Percentiles rank a stretch among this genome's conserved stretches.
These are phyloP conservation scores for Ogataea methylovora DNA, from an alignment of 805 yeast species.

Conservation along the genomic window DNA sequence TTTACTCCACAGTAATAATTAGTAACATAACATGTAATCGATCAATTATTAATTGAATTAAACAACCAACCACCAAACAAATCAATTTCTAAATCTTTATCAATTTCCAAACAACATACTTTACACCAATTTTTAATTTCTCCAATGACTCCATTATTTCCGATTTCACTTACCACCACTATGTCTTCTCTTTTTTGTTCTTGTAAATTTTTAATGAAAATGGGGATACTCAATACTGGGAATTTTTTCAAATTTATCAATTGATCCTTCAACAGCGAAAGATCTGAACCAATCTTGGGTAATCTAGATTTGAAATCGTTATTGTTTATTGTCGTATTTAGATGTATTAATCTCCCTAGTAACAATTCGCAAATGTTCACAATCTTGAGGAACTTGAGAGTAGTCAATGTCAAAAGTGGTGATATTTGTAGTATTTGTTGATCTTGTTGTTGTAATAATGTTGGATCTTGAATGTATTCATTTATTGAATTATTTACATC, in stretches of 20 bases:
- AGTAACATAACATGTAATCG: too few species aligned
- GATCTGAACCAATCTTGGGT: slow-evolving; percentile 5
- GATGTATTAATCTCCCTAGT: slow-evolving; percentile 13
- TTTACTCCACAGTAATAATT: too few species aligned
- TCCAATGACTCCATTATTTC: background rate
- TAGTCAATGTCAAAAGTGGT: slow-evolving; percentile 17
- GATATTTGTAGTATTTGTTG: slow-evolving; percentile 8
- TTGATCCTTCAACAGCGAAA: background rate
- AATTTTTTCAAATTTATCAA: background rate
- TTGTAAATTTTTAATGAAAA: background rate
- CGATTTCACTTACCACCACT: background rate
- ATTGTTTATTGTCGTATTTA: slow-evolving; percentile 12
- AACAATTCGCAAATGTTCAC: slow-evolving; percentile 11
- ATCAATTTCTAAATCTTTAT: background rate
- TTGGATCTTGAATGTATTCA: slow-evolving; percentile 22
- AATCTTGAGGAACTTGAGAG: slow-evolving; percentile 19
- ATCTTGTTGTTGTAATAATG: background rate
- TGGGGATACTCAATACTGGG: background rate
- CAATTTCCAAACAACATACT: background rate
- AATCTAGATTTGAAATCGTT: slow-evolving; percentile 18
- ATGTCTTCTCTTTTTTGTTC: background rate
- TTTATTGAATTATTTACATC: slow-evolving; percentile 20
- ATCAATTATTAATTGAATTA: too few species aligned
- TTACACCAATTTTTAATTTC: background rate
- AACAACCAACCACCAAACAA: background rate